A percentile compares a stretch with the other conserved stretches of the same genome.
Conservation (phyloP, 2,329 filamentous ascomycete species). For the Ascochyta fabae region DNA sequence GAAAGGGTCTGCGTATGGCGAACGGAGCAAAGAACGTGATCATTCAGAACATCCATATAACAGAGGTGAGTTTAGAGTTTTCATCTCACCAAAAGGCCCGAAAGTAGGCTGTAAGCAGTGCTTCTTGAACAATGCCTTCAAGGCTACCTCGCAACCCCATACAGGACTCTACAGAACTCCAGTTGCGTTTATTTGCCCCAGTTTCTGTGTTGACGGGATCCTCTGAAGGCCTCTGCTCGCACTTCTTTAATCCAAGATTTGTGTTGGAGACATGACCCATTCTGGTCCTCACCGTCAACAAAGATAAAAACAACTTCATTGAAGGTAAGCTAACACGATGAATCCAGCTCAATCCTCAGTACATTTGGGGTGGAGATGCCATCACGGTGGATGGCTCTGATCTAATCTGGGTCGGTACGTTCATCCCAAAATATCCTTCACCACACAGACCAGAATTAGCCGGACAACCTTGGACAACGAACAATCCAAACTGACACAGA, state of each 20-base stretch:
- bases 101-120: neutral
- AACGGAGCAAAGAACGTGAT: slow-evolving; percentile 60
- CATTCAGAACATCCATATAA: slow-evolving; percentile 51
- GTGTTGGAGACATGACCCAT: no score
- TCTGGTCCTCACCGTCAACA: neutral
- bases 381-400: slow-evolving; percentile 32
- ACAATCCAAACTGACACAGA: neutral
- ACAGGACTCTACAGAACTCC: no score
- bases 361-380: slow-evolving; percentile 38
- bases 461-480: neutral
- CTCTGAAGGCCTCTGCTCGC: no score
- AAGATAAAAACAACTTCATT: neutral
- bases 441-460: neutral
- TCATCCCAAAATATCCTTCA: neutral
- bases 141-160: no score
- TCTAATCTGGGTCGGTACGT: slow-evolving; percentile 33
- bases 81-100: neutral
- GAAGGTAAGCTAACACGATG: neutral
- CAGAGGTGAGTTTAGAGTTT: slow-evolving; percentile 12
- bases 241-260: no score
- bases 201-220: no score
- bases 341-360: slow-evolving; percentile 30
- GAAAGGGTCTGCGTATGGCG: slow-evolving; percentile 59
- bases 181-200: no score
- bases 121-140: neutral